phyloP scores from a whole-genome alignment of 441 rosid genomes.

The Erodium chrysanthum region DNA sequence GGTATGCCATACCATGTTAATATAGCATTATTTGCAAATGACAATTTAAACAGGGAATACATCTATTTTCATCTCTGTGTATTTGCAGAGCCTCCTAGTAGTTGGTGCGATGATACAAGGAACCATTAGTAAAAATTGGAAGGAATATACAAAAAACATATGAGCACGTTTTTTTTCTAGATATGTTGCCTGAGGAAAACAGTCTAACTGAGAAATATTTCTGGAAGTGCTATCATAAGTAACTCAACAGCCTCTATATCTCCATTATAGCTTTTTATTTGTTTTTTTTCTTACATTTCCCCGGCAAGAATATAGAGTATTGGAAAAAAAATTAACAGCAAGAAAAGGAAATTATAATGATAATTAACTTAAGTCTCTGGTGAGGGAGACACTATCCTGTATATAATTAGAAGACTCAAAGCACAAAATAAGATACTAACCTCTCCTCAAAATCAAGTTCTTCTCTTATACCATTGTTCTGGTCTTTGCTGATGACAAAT shows the following conservation, averaged over 20 bases:
- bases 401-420: background rate
- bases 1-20: constrained; percentile 15
- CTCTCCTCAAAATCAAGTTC: constrained; percentile 84
- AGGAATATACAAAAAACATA: background rate
- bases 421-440: constrained; percentile 29
- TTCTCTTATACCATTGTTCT: constrained; percentile 28
- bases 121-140: background rate
- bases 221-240: background rate
- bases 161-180: background rate
- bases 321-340: background rate
- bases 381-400: background rate
- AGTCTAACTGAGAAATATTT: background rate
- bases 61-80: background rate
- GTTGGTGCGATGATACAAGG: constrained; percentile 1
- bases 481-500: constrained; percentile 29
- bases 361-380: background rate
- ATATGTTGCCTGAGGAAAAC: background rate
- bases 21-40: constrained; percentile 10
- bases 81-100: background rate
- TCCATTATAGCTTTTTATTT: background rate
- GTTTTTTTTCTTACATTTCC: background rate
- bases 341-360: background rate
- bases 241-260: background rate
- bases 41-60: background rate
- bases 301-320: background rate